Base-by-base conservation (phyloP, 1,284 basidiomycete genomes). In the Laetiporus sulphureus region DNA sequence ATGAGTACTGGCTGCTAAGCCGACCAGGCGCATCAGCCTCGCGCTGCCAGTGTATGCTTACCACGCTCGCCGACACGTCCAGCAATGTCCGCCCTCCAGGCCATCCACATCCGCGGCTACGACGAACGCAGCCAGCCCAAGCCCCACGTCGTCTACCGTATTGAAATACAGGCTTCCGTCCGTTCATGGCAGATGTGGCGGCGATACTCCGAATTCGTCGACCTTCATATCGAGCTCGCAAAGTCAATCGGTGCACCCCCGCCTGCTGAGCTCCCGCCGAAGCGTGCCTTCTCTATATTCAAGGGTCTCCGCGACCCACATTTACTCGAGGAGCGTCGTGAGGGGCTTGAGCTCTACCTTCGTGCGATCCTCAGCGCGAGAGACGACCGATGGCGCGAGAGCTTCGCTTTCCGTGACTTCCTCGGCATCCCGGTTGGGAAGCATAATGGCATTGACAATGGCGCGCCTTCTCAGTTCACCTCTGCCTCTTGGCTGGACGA, bases 111-210 rank as follows among this genome's bases (percentile, higher is more conserved):
- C 48, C 74, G 73, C 29, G 71, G 69, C 52, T 74, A 77, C 55
- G 85, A 88, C 60, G 77, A 83, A 46, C 78, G 85, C 39, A 56
- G 66, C 2, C 55, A 66, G 31, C 81, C 86, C 54, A 83, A 83
- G 55, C 64, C 78, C n/a, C 88, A 93, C 59, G 72, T 73, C 46
- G 88, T 87, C 52, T 94, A 87, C 65, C 75, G 73, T 46, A 84
- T 94, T 55, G 75, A 83, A 47, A 78, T 94, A 48, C 78, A 83
- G 56, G 85, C 85, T 12, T 79, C 88, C 46, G 83, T 91, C 18
- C 82, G 87, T 48, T 84, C 89, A 59, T 97, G 93, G 93, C 79
- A 85, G 33, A 89, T 96, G 69, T 89, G 87, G 76, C 74, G 87
- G 45, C 86, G 94, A 41, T 97, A 96, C 67, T 94, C 90, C 32